Evolutionary conservation across 1,284 basidiomycete genomes (phyloP).

Genomic region (Malassezia equina): DNA sequence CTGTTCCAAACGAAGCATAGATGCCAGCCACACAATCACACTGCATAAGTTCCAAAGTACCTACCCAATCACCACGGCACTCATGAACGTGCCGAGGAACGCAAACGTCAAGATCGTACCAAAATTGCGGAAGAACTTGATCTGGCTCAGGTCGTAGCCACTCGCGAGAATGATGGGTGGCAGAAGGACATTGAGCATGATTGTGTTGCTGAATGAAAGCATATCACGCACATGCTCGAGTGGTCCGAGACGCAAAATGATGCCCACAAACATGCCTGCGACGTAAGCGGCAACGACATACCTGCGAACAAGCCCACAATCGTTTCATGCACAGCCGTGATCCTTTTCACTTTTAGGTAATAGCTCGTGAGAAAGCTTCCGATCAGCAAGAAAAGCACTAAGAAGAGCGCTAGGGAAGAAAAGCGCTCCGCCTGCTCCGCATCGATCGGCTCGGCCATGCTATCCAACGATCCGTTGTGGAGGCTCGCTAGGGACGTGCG

Average conservation of each 20-base stretch:
- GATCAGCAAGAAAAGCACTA: constrained; percentile 86
- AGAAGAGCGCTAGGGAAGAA: constrained; percentile 44
- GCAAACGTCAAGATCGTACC: constrained; percentile 77
- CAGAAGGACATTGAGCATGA: constrained; percentile 93
- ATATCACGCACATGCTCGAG: constrained; percentile 91
- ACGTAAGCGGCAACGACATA: background rate
- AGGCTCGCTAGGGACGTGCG: background rate
- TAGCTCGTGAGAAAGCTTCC: constrained; percentile 91
- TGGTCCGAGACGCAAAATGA: constrained; percentile 77
- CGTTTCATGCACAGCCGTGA: constrained; percentile 92
- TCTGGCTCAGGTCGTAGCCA: constrained; percentile 92
- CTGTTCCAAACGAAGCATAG: constrained; percentile 61
- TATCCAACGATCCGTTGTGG: background rate
- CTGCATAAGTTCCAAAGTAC: constrained; percentile 53
- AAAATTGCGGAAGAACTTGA: constrained; percentile 76
- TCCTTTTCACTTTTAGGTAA: constrained; percentile 91
- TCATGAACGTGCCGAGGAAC: constrained; percentile 91
- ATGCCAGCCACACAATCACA: constrained; percentile 89
- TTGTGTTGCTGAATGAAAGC: constrained; percentile 91
- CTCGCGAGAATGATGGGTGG: constrained; percentile 98
- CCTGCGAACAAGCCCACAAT: constrained; percentile 84
- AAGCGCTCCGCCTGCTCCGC: constrained; percentile 43
- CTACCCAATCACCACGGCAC: constrained; percentile 87
- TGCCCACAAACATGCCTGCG: constrained; percentile 75
- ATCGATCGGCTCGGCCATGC: constrained; percentile 15